phyloP scores from a whole-genome alignment of 306 rosid species.

The Delonix regia region DNA sequence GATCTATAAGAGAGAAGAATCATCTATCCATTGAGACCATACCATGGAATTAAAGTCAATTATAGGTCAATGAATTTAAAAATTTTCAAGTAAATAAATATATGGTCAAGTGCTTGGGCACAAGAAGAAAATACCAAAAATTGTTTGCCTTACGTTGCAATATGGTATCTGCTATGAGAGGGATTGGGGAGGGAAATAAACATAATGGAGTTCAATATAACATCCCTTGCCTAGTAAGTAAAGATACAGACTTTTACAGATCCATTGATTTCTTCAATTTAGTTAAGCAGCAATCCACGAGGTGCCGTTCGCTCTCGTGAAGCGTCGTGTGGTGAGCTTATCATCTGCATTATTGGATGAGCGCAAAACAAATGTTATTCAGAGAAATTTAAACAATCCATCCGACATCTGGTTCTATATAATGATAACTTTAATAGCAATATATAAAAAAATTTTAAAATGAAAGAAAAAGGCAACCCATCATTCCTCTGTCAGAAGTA shows the following conservation, averaged over 20 bases:
- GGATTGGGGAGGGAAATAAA: background rate
- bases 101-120: background rate
- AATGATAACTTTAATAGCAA: conserved; percentile 1
- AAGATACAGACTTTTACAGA: conserved; percentile 70
- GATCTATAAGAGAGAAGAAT: background rate
- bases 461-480: background rate
- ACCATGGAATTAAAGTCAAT: background rate
- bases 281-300: conserved; percentile 66
- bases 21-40: background rate
- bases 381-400: conserved; percentile 25
- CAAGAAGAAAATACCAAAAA: conserved; percentile 23
- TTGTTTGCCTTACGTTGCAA: conserved; percentile 14
- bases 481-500: background rate
- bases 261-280: conserved; percentile 82
- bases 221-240: background rate
- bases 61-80: conserved; percentile 6
- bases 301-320: conserved; percentile 57
- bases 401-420: background rate
- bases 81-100: background rate
- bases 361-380: background rate
- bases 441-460: conserved; percentile 2
- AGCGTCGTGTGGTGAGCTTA: conserved; percentile 53
- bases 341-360: conserved; percentile 51
- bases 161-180: background rate
- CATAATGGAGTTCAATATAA: conserved; percentile 18